These are phyloP conservation scores for Saturnispora halmiae DNA, from an alignment of 805 yeast genomes.

Conservation along the genomic window DNA sequence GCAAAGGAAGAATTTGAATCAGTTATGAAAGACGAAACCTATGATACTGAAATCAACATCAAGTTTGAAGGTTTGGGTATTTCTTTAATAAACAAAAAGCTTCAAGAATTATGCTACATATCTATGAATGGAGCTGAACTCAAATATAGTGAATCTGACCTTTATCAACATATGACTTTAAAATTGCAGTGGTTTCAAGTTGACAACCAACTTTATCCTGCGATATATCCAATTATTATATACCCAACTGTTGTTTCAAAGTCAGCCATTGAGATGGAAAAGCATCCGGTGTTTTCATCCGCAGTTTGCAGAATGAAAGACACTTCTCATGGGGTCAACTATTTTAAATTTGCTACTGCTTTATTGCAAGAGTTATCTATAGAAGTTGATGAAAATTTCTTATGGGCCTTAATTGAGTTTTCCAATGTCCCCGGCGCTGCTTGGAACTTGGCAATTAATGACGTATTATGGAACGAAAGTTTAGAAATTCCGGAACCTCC, in stretches of 20 bases:
- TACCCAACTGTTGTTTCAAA: slow-evolving; percentile 90
- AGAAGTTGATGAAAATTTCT: slow-evolving; percentile 89
- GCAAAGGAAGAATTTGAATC: slow-evolving; percentile 44
- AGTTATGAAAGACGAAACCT: slow-evolving; percentile 43
- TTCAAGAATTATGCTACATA: slow-evolving; percentile 74
- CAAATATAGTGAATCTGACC: slow-evolving; percentile 71
- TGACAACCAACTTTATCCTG: slow-evolving; percentile 85
- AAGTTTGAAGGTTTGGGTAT: slow-evolving; percentile 80
- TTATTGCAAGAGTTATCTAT: slow-evolving; percentile 84
- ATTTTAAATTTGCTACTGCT: slow-evolving; percentile 84
- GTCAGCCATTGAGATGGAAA: slow-evolving; percentile 70
- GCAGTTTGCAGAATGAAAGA: slow-evolving; percentile 79
- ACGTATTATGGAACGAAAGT: slow-evolving; percentile 48
- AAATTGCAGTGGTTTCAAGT: slow-evolving; percentile 92
- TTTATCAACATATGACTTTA: slow-evolving; percentile 69
- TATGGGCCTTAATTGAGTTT: slow-evolving; percentile 74
- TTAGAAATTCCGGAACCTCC: slow-evolving; percentile 66
- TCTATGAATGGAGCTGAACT: slow-evolving; percentile 75
- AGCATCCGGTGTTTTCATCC: slow-evolving; percentile 85
- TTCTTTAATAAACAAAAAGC: slow-evolving; percentile 62
- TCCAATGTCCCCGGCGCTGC: slow-evolving; percentile 72
- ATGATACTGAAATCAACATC: slow-evolving; percentile 44
- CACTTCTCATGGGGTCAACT: slow-evolving; percentile 80
- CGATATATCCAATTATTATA: slow-evolving; percentile 75
- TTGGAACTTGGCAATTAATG: slow-evolving; percentile 43